Percentiles rank a stretch among this genome's conserved stretches.
Conservation (phyloP, 169 alveolate species). For the Plasmodium gonderi region DNA sequence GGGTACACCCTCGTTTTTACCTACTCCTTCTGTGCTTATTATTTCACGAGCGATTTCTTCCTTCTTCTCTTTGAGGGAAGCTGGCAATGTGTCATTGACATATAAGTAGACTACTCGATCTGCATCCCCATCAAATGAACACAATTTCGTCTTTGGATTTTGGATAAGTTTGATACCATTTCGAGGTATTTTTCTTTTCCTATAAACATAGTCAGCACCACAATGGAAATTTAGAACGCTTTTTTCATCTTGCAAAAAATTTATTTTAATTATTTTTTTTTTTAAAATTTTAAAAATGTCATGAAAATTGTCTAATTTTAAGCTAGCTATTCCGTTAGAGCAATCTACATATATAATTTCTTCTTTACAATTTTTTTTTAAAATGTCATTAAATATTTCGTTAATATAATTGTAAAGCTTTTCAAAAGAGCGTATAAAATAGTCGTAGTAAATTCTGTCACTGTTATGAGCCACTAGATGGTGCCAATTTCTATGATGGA, state of each 20-base stretch:
- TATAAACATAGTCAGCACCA: conserved; percentile 82
- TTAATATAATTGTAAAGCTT: conserved; percentile 11
- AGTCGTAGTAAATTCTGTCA: conserved; percentile 39
- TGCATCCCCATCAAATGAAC: conserved; percentile 85
- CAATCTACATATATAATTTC: conserved; percentile 66
- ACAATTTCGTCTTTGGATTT: conserved; percentile 39
- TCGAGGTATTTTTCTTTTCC: conserved; percentile 21
- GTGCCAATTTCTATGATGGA: neutral
- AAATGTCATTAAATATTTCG: neutral
- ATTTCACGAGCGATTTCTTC: neutral
- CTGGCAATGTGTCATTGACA: conserved; percentile 13
- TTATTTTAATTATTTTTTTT: conserved; percentile 57
- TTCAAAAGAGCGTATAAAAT: conserved; percentile 32
- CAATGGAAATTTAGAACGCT: conserved; percentile 31
- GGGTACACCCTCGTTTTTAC: neutral
- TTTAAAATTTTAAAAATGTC: conserved; percentile 29
- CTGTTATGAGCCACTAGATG: conserved; percentile 37
- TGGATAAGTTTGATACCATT: neutral
- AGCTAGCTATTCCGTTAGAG: conserved; percentile 68
- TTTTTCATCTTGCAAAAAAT: conserved; percentile 20
- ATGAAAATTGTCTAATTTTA: conserved; percentile 43
- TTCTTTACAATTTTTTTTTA: conserved; percentile 5
- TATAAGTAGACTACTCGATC: conserved; percentile 79
- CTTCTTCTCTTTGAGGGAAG: neutral
- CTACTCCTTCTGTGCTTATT: no score